A percentile compares a stretch with the other conserved stretches of the same genome.
Conservation (phyloP, 768 basidiomycete species). For the Lactarius vividus region DNA sequence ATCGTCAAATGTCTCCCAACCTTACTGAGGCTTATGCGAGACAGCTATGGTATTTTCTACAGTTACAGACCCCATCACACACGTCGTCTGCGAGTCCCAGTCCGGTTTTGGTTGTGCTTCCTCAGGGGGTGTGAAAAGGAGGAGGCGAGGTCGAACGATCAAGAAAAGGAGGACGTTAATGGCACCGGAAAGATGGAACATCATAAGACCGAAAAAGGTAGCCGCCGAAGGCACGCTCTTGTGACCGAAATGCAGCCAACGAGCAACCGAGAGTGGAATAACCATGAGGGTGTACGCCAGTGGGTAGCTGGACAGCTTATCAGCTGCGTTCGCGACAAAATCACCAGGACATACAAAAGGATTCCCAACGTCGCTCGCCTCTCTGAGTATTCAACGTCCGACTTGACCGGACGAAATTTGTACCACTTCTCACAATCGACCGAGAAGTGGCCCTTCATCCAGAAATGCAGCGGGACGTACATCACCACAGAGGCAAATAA, state of each 20-base stretch:
- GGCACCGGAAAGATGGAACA: slow-evolving; percentile 41
- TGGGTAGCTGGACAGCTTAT: slow-evolving; percentile 36
- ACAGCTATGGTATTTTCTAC: neutral
- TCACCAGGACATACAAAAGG: slow-evolving; percentile 32
- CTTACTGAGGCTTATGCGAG: neutral
- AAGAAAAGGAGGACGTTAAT: slow-evolving; percentile 43
- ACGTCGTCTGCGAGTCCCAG: neutral
- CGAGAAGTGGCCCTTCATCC: slow-evolving; percentile 37
- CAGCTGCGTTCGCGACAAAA: neutral
- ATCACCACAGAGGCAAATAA: slow-evolving; percentile 35
- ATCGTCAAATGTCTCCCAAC: too few species aligned
- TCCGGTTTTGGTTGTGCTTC: neutral
- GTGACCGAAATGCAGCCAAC: slow-evolving; percentile 38
- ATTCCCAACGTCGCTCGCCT: slow-evolving; percentile 18
- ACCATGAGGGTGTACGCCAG: slow-evolving; percentile 38
- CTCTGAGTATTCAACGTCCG: slow-evolving; percentile 9
- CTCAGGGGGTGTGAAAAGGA: slow-evolving; percentile 32
- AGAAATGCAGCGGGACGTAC: slow-evolving; percentile 39
- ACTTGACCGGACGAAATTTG: slow-evolving; percentile 31
- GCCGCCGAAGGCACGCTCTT: slow-evolving; percentile 32
- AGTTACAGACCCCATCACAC: neutral
- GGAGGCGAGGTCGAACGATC: slow-evolving; percentile 36
- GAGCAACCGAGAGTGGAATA: slow-evolving; percentile 41
- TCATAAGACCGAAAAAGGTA: slow-evolving; percentile 34
- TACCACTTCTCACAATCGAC: slow-evolving; percentile 36